phyloP scores from a whole-genome alignment of 2,329 filamentous ascomycete genomes.

The Claviceps arundinis region DNA sequence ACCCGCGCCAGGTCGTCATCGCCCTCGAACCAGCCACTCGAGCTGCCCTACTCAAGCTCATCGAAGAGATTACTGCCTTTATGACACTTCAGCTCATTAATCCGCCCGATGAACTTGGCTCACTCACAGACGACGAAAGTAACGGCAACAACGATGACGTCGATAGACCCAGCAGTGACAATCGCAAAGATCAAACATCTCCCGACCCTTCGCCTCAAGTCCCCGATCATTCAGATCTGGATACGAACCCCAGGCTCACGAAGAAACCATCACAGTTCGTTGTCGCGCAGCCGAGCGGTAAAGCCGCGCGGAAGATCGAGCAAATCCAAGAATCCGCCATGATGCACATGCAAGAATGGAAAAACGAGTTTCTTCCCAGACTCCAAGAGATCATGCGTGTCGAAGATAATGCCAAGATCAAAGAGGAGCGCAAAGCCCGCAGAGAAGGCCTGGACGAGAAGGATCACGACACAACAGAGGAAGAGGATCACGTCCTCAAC shows the following conservation, averaged over 20 bases:
- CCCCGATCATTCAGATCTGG: neutral
- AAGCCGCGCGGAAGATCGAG: constrained; percentile 15
- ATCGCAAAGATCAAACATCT: neutral
- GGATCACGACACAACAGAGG: constrained; percentile 20
- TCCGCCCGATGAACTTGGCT: constrained; percentile 17
- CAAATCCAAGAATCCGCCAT: constrained; percentile 41
- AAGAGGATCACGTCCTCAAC: constrained; percentile 27
- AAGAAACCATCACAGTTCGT: constrained; percentile 3
- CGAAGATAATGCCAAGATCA: constrained; percentile 33
- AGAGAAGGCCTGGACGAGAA: constrained; percentile 27
- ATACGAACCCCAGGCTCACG: constrained; percentile 2
- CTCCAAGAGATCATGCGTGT: constrained; percentile 53
- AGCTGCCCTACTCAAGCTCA: constrained; percentile 35
- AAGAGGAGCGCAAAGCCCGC: constrained; percentile 32
- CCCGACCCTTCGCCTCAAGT: neutral
- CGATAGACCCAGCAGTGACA: neutral
- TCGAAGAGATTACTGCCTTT: constrained; percentile 37
- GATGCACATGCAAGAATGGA: constrained; percentile 65
- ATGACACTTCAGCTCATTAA: constrained; percentile 40
- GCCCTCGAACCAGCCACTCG: constrained; percentile 39
- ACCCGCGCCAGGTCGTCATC: constrained; percentile 42
- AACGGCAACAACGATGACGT: neutral
- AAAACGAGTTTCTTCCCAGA: constrained; percentile 52
- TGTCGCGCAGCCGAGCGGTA: constrained; percentile 4
- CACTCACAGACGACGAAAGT: constrained; percentile 12